Conservation (phyloP, 108 stramenopile genomes). For the Discostella pseudostelligera region DNA sequence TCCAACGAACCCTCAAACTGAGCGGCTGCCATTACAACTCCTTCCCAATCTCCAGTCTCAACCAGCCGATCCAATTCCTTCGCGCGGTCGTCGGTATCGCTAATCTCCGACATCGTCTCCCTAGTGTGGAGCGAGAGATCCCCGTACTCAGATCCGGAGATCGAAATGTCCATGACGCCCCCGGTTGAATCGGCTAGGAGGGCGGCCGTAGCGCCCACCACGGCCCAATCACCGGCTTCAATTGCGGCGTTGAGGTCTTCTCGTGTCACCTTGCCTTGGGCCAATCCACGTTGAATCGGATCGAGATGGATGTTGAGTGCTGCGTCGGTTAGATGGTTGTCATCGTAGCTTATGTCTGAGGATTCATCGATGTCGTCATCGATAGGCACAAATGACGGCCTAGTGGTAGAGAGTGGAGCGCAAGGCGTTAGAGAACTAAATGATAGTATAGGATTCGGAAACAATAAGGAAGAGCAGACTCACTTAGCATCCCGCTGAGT, state of each 20-base stretch:
- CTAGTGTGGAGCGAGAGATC: background rate
- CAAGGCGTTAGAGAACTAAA: background rate
- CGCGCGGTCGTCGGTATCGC: conserved; percentile 4
- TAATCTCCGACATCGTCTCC: background rate
- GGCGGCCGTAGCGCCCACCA: conserved; percentile 84
- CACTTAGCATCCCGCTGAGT: conserved; percentile 6
- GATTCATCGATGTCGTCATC: conserved; percentile 11
- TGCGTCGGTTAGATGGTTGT: background rate
- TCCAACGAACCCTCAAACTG: conserved; percentile 31
- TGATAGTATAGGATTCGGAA: background rate
- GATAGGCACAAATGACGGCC: conserved; percentile 1
- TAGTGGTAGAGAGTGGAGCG: background rate
- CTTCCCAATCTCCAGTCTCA: conserved; percentile 49
- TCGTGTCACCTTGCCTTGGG: conserved; percentile 31
- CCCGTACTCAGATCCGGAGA: background rate
- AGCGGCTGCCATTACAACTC: conserved; percentile 46
- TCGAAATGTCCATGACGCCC: background rate
- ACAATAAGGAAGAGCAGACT: background rate
- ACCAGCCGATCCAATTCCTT: conserved; percentile 35
- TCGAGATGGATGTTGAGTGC: background rate
- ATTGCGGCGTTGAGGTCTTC: conserved; percentile 74
- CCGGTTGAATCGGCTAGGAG: conserved; percentile 64
- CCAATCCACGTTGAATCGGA: background rate
- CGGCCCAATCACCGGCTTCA: conserved; percentile 86
- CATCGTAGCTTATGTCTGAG: conserved; percentile 1